Conservation (phyloP, 768 basidiomycete genomes). For the Calocybe indica region DNA sequence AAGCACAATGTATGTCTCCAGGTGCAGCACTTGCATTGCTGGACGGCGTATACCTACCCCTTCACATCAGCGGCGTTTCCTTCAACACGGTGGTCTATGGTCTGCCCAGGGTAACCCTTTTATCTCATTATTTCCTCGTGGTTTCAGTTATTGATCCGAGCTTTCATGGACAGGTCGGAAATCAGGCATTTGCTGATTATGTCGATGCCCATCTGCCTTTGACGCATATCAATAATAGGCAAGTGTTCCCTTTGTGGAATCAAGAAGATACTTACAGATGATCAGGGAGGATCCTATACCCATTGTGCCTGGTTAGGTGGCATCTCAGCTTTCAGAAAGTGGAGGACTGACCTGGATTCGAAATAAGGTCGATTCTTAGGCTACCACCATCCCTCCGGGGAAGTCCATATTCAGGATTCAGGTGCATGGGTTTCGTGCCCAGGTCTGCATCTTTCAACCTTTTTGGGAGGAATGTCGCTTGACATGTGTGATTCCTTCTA, state of each 20-base stretch:
- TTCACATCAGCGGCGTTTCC: constrained; percentile 36
- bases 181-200: constrained; percentile 56
- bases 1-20: constrained; percentile 4
- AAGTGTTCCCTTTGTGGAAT: constrained; percentile 1
- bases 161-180: constrained; percentile 20
- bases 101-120: constrained; percentile 34
- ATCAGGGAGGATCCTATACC: constrained; percentile 34
- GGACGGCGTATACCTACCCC: constrained; percentile 48
- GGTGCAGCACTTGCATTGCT: constrained; percentile 52
- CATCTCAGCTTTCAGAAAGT: background rate
- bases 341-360: constrained; percentile 6
- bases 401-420: constrained; percentile 44
- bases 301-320: constrained; percentile 29
- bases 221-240: constrained; percentile 60
- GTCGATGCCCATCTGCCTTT: constrained; percentile 44
- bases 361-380: constrained; percentile 24
- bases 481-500: constrained; percentile 27
- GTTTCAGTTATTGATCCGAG: constrained; percentile 8
- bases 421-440: constrained; percentile 52
- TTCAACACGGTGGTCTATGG: constrained; percentile 35
- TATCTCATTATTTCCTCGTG: constrained; percentile 11
- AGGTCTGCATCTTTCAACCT: constrained; percentile 31
- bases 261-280: background rate
- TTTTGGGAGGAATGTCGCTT: constrained; percentile 24
- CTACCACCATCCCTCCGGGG: constrained; percentile 41